Conservation (phyloP, 345 rosid genomes). For the Bruguiera parviflora region DNA sequence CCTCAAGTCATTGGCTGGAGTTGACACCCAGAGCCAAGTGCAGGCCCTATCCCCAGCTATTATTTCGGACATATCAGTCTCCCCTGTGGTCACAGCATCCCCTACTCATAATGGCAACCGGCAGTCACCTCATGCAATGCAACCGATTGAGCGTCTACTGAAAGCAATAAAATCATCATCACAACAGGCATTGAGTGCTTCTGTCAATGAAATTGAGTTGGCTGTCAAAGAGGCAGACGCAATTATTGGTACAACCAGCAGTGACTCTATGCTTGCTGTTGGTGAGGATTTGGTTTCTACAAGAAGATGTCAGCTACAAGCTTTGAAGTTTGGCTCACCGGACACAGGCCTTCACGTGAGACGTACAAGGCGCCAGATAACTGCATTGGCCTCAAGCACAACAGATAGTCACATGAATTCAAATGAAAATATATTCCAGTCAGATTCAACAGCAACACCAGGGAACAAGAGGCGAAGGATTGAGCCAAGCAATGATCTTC, state of each 20-base stretch:
- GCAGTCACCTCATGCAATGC: background rate
- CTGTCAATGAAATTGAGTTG: background rate
- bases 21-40: background rate
- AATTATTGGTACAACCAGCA: background rate
- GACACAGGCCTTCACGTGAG: background rate
- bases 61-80: background rate
- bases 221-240: background rate
- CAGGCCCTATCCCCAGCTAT: too few species aligned
- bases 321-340: background rate
- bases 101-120: background rate
- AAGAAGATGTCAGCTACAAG: background rate
- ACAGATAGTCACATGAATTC: too few species aligned
- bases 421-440: background rate
- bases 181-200: background rate
- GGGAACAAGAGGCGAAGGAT: background rate
- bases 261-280: background rate
- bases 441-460: background rate
- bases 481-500: background rate
- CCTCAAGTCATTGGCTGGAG: background rate
- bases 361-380: background rate
- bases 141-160: constrained; percentile 6
- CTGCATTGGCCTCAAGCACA: background rate
- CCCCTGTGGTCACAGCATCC: background rate
- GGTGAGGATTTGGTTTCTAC: constrained; percentile 1
- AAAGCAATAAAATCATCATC: background rate